Evolutionary conservation across 129 eudicot species (phyloP).

Genomic region (Flaveria bidentis): DNA sequence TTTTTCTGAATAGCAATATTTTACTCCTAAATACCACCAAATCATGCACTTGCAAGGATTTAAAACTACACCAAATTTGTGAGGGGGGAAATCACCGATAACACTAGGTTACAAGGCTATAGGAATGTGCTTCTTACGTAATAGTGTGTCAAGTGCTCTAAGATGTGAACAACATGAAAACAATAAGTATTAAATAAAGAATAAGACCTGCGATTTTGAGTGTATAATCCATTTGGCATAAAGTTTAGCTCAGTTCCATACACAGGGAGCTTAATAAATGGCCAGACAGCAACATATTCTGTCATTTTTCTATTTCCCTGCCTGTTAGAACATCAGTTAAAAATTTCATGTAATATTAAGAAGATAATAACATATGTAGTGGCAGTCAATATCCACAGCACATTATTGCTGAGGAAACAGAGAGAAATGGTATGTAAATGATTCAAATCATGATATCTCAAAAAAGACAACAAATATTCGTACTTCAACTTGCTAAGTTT

Average conservation of each 20-base stretch:
- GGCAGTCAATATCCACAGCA: background rate
- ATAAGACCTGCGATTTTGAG: conserved; percentile 46
- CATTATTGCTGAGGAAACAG: background rate
- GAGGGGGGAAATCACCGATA: too few species aligned
- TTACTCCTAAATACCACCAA: too few species aligned
- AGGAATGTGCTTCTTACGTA: background rate
- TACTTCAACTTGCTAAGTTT: background rate
- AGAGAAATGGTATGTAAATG: background rate
- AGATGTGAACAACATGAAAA: conserved; percentile 10
- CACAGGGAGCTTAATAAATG: conserved; percentile 42
- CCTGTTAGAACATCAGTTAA: conserved; percentile 32
- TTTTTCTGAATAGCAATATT: too few species aligned
- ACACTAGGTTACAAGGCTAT: too few species aligned
- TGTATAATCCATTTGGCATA: conserved; percentile 33
- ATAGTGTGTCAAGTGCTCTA: too few species aligned
- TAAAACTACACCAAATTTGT: too few species aligned
- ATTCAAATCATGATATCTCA: background rate
- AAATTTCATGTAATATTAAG: background rate
- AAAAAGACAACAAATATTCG: background rate
- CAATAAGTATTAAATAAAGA: conserved; percentile 4
- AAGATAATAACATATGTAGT: background rate
- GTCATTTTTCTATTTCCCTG: conserved; percentile 45
- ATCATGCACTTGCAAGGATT: too few species aligned
- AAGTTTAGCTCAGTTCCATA: conserved; percentile 36
- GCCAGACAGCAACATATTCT: conserved; percentile 52